Base-by-base conservation (phyloP, 2,329 filamentous ascomycete species). In the Bipolaris gigantea region DNA sequence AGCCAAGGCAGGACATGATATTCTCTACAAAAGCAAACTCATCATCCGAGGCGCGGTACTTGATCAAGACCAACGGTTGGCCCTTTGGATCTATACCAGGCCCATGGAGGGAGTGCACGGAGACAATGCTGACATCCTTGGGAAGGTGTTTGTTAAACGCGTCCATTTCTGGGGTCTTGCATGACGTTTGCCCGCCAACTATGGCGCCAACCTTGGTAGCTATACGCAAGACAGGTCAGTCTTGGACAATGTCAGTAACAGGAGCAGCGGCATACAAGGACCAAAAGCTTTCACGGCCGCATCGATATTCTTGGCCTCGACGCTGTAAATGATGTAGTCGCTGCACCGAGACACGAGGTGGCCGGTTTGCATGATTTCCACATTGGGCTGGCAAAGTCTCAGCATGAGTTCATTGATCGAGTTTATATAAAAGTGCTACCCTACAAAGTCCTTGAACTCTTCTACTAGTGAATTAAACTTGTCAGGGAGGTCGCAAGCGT, bases 261-360 rank as follows among this genome's bases (percentile, higher is more conserved):
- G 36, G 25, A n/a, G 54, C 50, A 53, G 48, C 76, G 27, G 49
- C 88, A 80, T 91, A 96, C 92, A 97, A 66, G 93, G 93, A 61
- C 92, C 94, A 75, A 91, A 99, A 68, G 88, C 81, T 59, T 88
- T 88, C 69, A 97, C 94, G 66, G 97, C 90, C 63, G 83, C 84
- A 73, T 91, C 89, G 75, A 99, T 96, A 62, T 88, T 85, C 67
- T 92, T 91, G 58, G 94, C 94, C 77, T 97, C 93, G 76, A 99
- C 94, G 77, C 89, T 96, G 83, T 99, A 99, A 73, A 99, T 92
- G 78, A 97, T 96, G 76, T 92, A 97, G 82, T 97, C 93, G 87
- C 92, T 97, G 76, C 88, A 87, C 78, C 94, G 87, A 66, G 94
- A 97, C 67, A 99, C 94, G 75, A 93, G 84, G 79, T 97, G 92